Base-by-base conservation (phyloP, 345 rosid species). In the Heritiera littoralis region DNA sequence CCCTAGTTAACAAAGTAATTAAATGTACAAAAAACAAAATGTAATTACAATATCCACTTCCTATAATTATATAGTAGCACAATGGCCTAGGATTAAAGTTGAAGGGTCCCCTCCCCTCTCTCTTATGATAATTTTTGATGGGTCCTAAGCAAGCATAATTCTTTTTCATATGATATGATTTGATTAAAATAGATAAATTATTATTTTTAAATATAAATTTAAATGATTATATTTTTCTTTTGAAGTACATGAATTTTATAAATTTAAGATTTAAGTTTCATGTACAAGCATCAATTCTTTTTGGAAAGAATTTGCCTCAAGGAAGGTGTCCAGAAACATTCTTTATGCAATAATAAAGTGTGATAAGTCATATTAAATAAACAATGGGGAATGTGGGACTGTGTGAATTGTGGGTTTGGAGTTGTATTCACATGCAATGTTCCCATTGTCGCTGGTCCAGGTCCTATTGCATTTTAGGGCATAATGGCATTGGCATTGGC, bases 361-460 rank as follows among this genome's bases (percentile, higher is more conserved):
- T 23, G 28, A 23, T 23, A 23, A 23, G 28, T 54, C 5, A 9
- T 32, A 23, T 23, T 23, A 46, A 61, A 61, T 14, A 61, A 60
- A 20, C 9, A 28, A 61, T 41, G n/a, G 15, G 28, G 66, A 11
- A 60, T 59, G 77, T 49, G 43, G 65, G 58, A 52, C 7, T 52
- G 7, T 5, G 58, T 52, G 58, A 52, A 52, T 52, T 3, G n/a
- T 52, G 58, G 69, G 60, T 28, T 13, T 1, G 61, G 67, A 75
- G 56, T 67, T 71, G 40, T 14, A n/a, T 74, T 79, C 82, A 79
- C 82, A 35, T 79, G 80, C 38, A 66, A 32, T 70, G 85, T 76
- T 79, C 20, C 75, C 23, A 30, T 82, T 81, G 35, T 41, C 45
- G 6, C 8, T 43, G 45, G 45, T 43, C 45, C 45, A 43, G 8